Evolutionary conservation across 306 rosid species (phyloP).

Genomic region (Nissolia schottii): DNA sequence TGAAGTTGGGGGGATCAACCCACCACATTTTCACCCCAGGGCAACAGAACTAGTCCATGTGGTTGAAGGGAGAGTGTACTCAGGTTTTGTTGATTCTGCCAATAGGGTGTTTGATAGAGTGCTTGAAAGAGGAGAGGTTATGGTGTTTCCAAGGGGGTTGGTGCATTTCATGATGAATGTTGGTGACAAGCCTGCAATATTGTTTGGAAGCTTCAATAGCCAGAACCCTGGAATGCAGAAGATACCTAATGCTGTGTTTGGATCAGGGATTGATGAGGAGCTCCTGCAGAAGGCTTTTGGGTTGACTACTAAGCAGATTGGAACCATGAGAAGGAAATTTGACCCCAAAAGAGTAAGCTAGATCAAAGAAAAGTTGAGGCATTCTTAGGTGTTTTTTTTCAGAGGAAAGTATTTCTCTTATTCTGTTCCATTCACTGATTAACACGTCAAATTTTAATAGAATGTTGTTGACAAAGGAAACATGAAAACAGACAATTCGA

Average conservation of each 20-base stretch:
- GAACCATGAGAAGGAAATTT: constrained; percentile 64
- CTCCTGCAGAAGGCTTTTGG: constrained; percentile 86
- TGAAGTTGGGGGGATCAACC: constrained; percentile 64
- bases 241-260: constrained; percentile 75
- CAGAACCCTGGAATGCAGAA: constrained; percentile 80
- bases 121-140: constrained; percentile 73
- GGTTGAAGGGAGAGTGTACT: constrained; percentile 60
- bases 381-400: too few relatives aligned
- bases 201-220: constrained; percentile 86
- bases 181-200: constrained; percentile 56
- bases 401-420: too few relatives aligned
- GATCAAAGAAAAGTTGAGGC: too few relatives aligned
- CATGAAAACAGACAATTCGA: too few relatives aligned
- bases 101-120: constrained; percentile 60
- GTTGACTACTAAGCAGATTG: constrained; percentile 70
- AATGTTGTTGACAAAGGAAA: too few relatives aligned
- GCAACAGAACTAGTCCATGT: constrained; percentile 78
- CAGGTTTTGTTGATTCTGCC: constrained; percentile 81
- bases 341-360: constrained; percentile 44
- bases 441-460: too few relatives aligned
- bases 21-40: constrained; percentile 92
- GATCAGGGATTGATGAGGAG: constrained; percentile 71
- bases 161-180: constrained; percentile 88
- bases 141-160: constrained; percentile 84
- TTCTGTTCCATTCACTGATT: too few relatives aligned